Conservation (phyloP, 441 rosid species). For the Breynia disticha region DNA sequence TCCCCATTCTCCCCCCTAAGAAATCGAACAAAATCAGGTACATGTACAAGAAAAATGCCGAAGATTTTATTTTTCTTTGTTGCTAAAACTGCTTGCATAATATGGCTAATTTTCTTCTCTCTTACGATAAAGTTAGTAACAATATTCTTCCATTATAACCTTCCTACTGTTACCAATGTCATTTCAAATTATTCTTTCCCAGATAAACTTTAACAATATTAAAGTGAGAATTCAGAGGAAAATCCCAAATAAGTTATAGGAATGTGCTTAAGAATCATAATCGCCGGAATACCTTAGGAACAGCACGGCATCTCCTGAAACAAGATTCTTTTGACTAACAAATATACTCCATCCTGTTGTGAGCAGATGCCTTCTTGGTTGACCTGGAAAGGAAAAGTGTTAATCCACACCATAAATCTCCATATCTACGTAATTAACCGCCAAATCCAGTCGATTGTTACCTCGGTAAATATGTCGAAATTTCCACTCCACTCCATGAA, state of each 20-base stretch:
- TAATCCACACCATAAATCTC: conserved; percentile 1
- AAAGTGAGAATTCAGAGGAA: not conserved
- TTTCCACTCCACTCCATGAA: conserved; percentile 91
- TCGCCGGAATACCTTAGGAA: conserved; percentile 57
- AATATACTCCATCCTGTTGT: conserved; percentile 95
- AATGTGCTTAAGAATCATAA: conserved; percentile 4
- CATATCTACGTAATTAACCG: conserved; percentile 2
- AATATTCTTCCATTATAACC: too few relatives aligned
- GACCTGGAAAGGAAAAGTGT: conserved; percentile 46
- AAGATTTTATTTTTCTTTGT: too few relatives aligned
- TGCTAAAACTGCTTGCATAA: not conserved
- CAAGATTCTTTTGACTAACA: conserved; percentile 85
- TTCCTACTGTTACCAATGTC: too few relatives aligned
- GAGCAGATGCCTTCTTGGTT: conserved; percentile 96
- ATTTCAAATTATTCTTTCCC: not conserved
- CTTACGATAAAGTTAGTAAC: too few relatives aligned
- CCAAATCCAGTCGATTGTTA: conserved; percentile 15
- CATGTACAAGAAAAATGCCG: not conserved
- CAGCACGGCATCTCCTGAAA: conserved; percentile 87
- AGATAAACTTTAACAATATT: too few relatives aligned
- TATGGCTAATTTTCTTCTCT: too few relatives aligned
- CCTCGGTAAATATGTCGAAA: conserved; percentile 96
- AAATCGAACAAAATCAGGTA: conserved; percentile 7
- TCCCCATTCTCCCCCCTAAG: conserved; percentile 71
- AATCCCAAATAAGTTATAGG: not conserved